Base-by-base conservation (phyloP, 805 yeast species). In the Metschnikowia henanensis region DNA sequence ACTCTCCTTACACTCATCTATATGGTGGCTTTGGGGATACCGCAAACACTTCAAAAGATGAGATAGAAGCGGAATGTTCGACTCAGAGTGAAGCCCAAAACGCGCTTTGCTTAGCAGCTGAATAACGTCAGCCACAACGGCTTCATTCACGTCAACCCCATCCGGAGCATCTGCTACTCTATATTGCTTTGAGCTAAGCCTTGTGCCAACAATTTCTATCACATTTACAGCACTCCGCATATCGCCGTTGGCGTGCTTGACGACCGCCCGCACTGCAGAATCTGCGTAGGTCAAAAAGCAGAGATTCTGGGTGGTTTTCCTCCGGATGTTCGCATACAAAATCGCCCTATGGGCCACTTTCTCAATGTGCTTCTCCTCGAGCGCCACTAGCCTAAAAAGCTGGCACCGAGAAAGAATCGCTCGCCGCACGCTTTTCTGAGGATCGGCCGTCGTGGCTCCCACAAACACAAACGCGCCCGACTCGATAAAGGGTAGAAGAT, bases 391-490 rank as follows among this genome's bases (percentile, higher is more conserved):
- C 5, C 82, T 82, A 59, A 90, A 86, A 0, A 89, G 80, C 45
- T 90, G 83, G 57, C 96, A 87, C 45, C 99, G 68, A 5, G 96
- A 87, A 21, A 89, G 61, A 26, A 94, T 68, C 0, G 98, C 97
- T 42, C 84, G 79, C 47, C 90, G 82, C 32, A 94, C 65, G 55
- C 88, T 84, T 55, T 85, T 84, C 37, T 86, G 81, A 4, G 97
- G 97, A 15, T 52, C 52, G 12, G 50, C 52, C 0, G 98, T 91
- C 0, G 99, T 94, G n/a, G 98, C 97, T 5, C 99, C 99, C 39
- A 92, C 81, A 33, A 94, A 72, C 1, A 82, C 80, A 34, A 91
- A 80, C 41, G 80, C 80, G 2, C 98, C 98, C 22, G 78, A 70
- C 60, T 94, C 99, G 1, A 92, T 84, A 49, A 80, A 82, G 0